Evolutionary conservation across 108 stramenopile species (phyloP).

Genomic region (Pseudonitzschia multistriata): DNA sequence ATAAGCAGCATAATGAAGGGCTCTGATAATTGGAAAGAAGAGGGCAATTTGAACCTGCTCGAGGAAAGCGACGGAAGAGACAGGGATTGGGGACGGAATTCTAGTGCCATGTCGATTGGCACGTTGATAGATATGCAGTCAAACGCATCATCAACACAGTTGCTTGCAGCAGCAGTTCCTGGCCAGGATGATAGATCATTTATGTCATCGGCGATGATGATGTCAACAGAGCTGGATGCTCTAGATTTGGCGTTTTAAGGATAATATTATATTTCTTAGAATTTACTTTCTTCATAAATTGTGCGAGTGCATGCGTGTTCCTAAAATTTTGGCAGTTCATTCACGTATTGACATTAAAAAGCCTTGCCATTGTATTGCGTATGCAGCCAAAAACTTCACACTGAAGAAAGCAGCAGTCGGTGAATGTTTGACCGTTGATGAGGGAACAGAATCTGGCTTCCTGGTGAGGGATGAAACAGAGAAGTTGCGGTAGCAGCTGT

Average conservation of each 20-base stretch:
- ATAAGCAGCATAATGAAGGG: slow-evolving; percentile 21
- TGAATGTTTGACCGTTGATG: too few relatives aligned
- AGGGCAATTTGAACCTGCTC: not conserved
- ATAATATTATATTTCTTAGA: too few relatives aligned
- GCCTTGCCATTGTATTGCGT: too few relatives aligned
- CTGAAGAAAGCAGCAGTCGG: too few relatives aligned
- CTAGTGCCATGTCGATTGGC: slow-evolving; percentile 28
- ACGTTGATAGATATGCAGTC: slow-evolving; percentile 17
- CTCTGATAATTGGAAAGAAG: slow-evolving; percentile 10
- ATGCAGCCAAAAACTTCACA: too few relatives aligned
- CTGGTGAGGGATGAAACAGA: too few relatives aligned
- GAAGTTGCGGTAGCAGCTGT: too few relatives aligned
- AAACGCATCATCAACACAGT: slow-evolving; percentile 17
- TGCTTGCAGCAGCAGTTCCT: slow-evolving; percentile 13
- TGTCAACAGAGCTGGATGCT: slow-evolving; percentile 30
- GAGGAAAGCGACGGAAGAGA: not conserved
- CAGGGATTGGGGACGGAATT: not conserved
- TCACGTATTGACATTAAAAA: too few relatives aligned
- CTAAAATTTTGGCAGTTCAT: too few relatives aligned
- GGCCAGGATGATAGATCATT: slow-evolving; percentile 16
- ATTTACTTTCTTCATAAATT: too few relatives aligned
- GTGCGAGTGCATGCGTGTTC: too few relatives aligned
- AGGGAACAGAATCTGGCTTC: too few relatives aligned
- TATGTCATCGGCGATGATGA: slow-evolving; percentile 13
- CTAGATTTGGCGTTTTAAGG: slow-evolving; percentile 31